Evolutionary conservation across 495 filamentous ascomycete species (phyloP).

Genomic region (Massariosphaeria phaeospora): DNA sequence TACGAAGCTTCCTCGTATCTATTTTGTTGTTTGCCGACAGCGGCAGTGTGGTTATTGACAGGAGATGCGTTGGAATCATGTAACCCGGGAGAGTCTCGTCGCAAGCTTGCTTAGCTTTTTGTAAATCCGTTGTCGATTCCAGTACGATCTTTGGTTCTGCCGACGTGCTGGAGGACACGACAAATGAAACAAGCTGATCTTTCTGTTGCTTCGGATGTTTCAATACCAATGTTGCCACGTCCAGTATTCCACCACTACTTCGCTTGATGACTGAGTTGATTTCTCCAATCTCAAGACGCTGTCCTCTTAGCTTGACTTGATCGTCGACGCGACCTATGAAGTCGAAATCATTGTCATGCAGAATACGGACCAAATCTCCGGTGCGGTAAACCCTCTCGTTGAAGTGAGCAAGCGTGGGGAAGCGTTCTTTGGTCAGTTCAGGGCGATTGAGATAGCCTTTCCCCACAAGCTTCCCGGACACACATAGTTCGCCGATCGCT

Average conservation of each 20-base stretch:
- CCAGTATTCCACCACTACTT: conserved; percentile 44
- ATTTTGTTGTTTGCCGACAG: conserved; percentile 71
- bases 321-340: conserved; percentile 73
- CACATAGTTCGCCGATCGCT: conserved; percentile 78
- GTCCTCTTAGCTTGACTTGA: conserved; percentile 75
- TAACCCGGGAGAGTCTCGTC: conserved; percentile 59
- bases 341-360: conserved; percentile 65
- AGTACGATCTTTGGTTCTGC: conserved; percentile 16
- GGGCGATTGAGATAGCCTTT: conserved; percentile 80
- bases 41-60: conserved; percentile 59
- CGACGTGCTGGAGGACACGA: conserved; percentile 40
- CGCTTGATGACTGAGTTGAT: conserved; percentile 63
- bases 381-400: conserved; percentile 64
- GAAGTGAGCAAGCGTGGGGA: conserved; percentile 52
- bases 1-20: conserved; percentile 57
- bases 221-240: conserved; percentile 63
- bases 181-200: conserved; percentile 65
- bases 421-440: conserved; percentile 60
- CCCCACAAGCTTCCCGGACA: conserved; percentile 79
- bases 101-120: conserved; percentile 50
- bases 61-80: conserved; percentile 72
- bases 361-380: conserved; percentile 70
- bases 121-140: conserved; percentile 26
- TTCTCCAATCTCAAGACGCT: conserved; percentile 71
- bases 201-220: conserved; percentile 58